Evolutionary conservation across 345 rosid species (phyloP), one percentile per base, ranked within the genome.

Genomic region (Toxicodendron radicans): DNA sequence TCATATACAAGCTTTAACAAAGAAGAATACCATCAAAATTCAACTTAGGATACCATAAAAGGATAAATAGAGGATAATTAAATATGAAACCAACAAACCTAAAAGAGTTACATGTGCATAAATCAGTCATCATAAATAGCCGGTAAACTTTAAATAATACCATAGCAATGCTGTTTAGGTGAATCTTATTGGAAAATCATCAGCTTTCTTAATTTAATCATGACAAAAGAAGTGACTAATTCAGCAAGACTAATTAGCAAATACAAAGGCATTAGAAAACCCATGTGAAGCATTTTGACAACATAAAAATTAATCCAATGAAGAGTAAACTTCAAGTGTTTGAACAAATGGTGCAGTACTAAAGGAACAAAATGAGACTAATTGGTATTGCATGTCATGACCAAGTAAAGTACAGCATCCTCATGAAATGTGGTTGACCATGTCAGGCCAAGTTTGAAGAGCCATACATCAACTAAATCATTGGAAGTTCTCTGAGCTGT

Each of bases 1-100:
- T 91, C 92, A 54, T 80, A 95, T 68, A 95, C 79, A 81, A 93
- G 97, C 99, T 95, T 83, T 52, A 82, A 61, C 62, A 53, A 70
- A 83, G 57, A 35, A 23, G 5, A 78, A 69, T 63, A 10, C 2
- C 10, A 56, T 18, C 59, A 56, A 13, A 53, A 62, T 48, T 66
- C 11, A 27, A 27, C 2, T 7, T 35, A 35, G 38, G 38, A 38
- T 38, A 5, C 43, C 6, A 9, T 5, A 52, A 0, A 62, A 58
- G 13, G 20, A 72, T 32, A 61, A 60, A 43, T 11, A 73, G 24
- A 49, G n/a, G 35, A 10, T 3, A 54, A 38, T 53, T 5, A 54
- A 54, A 4, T 54, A 56, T 56, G 53, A 24, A 20, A n/a, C 53
- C 73, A 11, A 21, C 4, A 57, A 3, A 13, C 38, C 10, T 30